These are phyloP conservation scores for Xerocomellus amylosporus DNA, from an alignment of 768 basidiomycete genomes.

Conservation along the genomic window DNA sequence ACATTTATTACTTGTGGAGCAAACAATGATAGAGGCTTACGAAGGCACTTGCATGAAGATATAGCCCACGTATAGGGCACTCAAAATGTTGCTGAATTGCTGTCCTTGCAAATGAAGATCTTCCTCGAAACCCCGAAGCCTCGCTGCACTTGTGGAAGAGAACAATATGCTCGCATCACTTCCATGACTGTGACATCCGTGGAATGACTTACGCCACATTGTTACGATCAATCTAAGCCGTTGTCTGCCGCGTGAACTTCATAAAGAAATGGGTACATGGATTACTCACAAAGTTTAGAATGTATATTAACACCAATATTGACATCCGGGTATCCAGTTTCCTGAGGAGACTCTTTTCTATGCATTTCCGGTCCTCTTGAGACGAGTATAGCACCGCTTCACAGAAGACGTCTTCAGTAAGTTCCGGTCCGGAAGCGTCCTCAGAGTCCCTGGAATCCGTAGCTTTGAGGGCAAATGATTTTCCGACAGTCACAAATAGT, in stretches of 20 bases:
- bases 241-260: background rate
- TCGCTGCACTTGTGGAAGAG: slow-evolving; percentile 52
- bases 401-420: background rate
- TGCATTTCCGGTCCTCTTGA: slow-evolving; percentile 27
- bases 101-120: slow-evolving; percentile 61
- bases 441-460: slow-evolving; percentile 9
- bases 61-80: slow-evolving; percentile 69
- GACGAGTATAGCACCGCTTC: background rate
- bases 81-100: slow-evolving; percentile 66
- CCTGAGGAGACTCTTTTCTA: slow-evolving; percentile 43
- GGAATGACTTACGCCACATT: slow-evolving; percentile 54
- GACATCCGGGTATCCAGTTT: slow-evolving; percentile 36
- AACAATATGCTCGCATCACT: background rate
- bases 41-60: slow-evolving; percentile 80
- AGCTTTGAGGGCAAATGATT: background rate
- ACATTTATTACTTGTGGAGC: background rate
- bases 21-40: slow-evolving; percentile 36
- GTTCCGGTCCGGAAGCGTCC: background rate
- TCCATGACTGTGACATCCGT: background rate
- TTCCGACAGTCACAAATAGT: background rate
- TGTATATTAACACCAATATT: slow-evolving; percentile 35
- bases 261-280: background rate
- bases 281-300: slow-evolving; percentile 34
- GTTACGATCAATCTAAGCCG: slow-evolving; percentile 61
- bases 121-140: slow-evolving; percentile 66